Evolutionary conservation across 1,284 basidiomycete species (phyloP), one percentile per base, ranked within the genome.

Genomic region (Vanrija humicola): DNA sequence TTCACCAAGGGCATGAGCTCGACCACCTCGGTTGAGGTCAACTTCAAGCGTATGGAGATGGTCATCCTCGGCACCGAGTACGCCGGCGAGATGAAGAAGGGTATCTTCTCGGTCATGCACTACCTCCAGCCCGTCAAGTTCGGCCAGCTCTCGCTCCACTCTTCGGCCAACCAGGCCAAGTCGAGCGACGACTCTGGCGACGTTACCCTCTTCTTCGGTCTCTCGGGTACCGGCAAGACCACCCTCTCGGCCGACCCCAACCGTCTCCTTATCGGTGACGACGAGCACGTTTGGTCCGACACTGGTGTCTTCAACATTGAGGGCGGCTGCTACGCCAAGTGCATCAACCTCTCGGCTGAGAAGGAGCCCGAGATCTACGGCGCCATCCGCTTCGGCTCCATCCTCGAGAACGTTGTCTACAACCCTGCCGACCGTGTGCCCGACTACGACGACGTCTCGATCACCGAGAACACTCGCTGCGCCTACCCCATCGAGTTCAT

Each of bases 41-140:
- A 99, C 86, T 98, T 99, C 81, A 97, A 97, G 84, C 90, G 96
- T 56, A 97, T 94, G 89, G 96, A 99, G 80, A 99, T 99, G 95
- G 94, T 99, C 74, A 98, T 99, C 74, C 90, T 99, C 70, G 95
- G 96, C 61, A 98, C 96, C 54, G 95, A 98, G 78, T 98, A 98
- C 78, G 96, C 96, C 50, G 96, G 96, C 63, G 96, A 99, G 82
- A 99, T 98, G 96, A 99, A 99, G 83, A 98, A 98, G 86, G 96
- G 96, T 78, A 90, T 99, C 77, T 98, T 99, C 83, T 93, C 90
- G 51, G 94, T 99, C 71, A 99, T 99, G 96, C 96, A 99, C 82
- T 99, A 98, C 79, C 84, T 99, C 64, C 92, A 96, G 82, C 95
- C 96, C 19, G 88, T 98, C 82, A 98, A 97, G 78, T 98, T 96